These are phyloP conservation scores for Cutaneotrichosporon sp. DNA, from an alignment of 1,284 basidiomycete genomes.

Conservation along the genomic window DNA sequence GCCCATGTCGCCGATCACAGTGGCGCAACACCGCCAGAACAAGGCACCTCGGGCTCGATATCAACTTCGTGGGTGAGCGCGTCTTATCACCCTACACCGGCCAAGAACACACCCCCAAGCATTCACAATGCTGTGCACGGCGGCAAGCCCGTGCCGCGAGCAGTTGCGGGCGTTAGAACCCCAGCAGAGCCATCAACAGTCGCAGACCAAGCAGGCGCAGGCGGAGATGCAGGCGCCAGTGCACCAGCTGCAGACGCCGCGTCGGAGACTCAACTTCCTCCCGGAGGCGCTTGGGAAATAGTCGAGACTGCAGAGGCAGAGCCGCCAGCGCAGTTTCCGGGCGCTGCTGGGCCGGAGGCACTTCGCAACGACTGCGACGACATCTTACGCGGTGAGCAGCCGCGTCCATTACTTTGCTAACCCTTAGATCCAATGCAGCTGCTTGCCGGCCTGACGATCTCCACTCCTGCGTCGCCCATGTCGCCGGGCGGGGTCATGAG, in stretches of 20 bases:
- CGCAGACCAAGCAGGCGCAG: no score
- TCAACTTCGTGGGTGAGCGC: constrained; percentile 36
- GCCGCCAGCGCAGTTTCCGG: constrained; percentile 5
- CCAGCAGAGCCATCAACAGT: neutral
- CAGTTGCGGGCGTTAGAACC: neutral
- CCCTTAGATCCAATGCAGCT: constrained; percentile 56
- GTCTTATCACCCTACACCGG: constrained; percentile 29
- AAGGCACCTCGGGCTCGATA: constrained; percentile 10
- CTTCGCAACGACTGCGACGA: constrained; percentile 64
- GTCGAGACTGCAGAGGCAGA: constrained; percentile 33
- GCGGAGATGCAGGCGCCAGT: no score
- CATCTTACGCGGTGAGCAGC: constrained; percentile 62
- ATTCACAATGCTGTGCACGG: neutral
- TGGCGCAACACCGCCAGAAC: neutral
- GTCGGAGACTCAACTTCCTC: constrained; percentile 21
- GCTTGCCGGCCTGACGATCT: constrained; percentile 28
- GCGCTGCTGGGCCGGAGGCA: constrained; percentile 47
- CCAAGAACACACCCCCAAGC: constrained; percentile 24
- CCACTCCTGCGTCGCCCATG: constrained; percentile 4
- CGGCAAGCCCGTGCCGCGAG: neutral
- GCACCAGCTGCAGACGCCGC: no score
- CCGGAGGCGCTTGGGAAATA: constrained; percentile 46
- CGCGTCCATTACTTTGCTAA: constrained; percentile 5
- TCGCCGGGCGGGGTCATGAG: neutral
- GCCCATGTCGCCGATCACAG: neutral